These are phyloP conservation scores for Apiotrichum gamsii DNA, from an alignment of 1,284 basidiomycete species.

Conservation along the genomic window DNA sequence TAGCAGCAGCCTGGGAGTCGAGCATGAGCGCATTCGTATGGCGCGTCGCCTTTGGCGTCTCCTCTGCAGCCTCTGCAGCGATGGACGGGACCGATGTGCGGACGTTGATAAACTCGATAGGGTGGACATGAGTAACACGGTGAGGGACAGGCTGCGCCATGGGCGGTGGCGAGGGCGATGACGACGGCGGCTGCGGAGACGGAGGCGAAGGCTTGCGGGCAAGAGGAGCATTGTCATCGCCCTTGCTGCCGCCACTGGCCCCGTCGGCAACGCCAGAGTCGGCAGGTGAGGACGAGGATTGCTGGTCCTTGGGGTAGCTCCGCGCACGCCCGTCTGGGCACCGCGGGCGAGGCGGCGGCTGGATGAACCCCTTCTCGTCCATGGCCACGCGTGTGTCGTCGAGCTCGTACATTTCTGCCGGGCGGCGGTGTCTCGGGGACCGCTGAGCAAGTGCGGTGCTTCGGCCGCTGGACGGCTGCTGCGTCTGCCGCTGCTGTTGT, in stretches of 20 bases:
- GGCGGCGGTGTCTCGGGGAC: constrained; percentile 6
- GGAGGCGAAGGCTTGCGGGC: background rate
- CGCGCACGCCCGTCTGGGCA: background rate
- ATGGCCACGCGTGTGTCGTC: constrained; percentile 7
- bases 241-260: background rate
- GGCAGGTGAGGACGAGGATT: no score
- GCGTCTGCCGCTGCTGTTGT: no score
- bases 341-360: background rate
- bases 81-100: no score
- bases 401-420: constrained; percentile 14
- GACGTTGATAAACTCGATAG: no score
- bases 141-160: no score
- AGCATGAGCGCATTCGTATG: no score
- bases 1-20: no score
- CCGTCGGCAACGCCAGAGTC: background rate
- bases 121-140: no score
- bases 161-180: no score
- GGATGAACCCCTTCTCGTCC: constrained; percentile 1
- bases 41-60: no score
- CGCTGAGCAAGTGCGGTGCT: constrained; percentile 2
- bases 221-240: background rate
- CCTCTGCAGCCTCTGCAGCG: no score
- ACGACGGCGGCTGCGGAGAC: background rate
- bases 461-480: constrained; percentile 5
- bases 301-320: no score